Base-by-base conservation (phyloP, 148 eudicot species). In the Chenopodium berlandieri region DNA sequence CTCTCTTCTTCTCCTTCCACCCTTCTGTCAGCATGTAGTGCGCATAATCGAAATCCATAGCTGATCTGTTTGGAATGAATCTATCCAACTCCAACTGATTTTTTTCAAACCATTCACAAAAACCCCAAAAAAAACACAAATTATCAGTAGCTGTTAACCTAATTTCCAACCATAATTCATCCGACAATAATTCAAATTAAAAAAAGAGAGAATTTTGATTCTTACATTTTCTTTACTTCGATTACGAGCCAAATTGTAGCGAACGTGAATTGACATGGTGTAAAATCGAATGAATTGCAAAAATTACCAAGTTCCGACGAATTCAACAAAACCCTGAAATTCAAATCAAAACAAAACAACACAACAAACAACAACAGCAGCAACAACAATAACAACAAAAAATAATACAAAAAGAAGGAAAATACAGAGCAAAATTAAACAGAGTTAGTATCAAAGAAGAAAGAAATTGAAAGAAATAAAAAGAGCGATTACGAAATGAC, bases 51-150 rank as follows among this genome's bases (percentile, higher is more conserved):
- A 93, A 89, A 80, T 93, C 94, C 94, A 93, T 93, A 0, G 94
- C 95, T 0, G 94, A 90, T 48, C 94, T 80, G 82, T 93, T 93
- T 0, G 97, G 95, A n/a, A 93, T 93, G 76, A 90, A 93, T 78
- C 95, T 86, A 77, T 93, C 97, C 92, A 92, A 78, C 11, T 11
- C 14, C 90, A 56, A 56, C 62, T 56, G 62, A 14, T 54, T 56
- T 19, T 14, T 56, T 56, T 48, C 54, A 48, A 48, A 48, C 10
- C 54, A 48, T 48, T 48, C 54, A 48, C 16, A 48, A 48, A 48
- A 48, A 0, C 52, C 52, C 40, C 14, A 52, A 52, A 17, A 56
- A 17, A 56, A 2, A 56, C 19, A 56, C 19, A 56, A 19, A 2
- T 56, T 56, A 14, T 16, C 6, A 56, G 4, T 17, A 14, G 5